phyloP scores from a whole-genome alignment of 2,329 filamentous ascomycete genomes.

The Tolypocladium inflatum region DNA sequence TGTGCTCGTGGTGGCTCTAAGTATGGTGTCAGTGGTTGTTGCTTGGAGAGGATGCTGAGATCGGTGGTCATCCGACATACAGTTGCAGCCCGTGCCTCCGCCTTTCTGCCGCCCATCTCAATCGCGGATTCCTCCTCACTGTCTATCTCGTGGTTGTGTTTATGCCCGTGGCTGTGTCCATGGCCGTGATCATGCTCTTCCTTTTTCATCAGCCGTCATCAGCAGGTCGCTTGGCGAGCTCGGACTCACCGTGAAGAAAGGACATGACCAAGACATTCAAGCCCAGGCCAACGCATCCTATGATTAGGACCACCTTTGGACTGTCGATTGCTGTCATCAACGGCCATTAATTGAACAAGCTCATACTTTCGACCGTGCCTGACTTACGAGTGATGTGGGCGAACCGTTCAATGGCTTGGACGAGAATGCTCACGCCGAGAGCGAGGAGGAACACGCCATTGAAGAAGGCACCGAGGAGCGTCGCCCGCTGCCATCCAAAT shows the following conservation, averaged over 20 bases:
- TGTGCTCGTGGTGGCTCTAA: constrained; percentile 36
- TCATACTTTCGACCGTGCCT: not conserved
- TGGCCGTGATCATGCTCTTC: constrained; percentile 25
- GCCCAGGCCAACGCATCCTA: constrained; percentile 57
- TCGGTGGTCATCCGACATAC: not conserved
- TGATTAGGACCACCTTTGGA: constrained; percentile 56
- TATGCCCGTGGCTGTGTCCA: constrained; percentile 11
- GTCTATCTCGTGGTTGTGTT: constrained; percentile 11
- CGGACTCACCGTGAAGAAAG: constrained; percentile 51
- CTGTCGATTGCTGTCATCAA: constrained; percentile 46
- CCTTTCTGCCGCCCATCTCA: constrained; percentile 2
- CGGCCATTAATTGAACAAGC: constrained; percentile 3
- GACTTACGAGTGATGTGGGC: constrained; percentile 42
- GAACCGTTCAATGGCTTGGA: constrained; percentile 67
- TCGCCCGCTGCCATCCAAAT: constrained; percentile 69
- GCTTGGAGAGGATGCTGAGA: not conserved
- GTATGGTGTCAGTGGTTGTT: not conserved
- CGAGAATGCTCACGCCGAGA: constrained; percentile 60
- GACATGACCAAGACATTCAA: constrained; percentile 58
- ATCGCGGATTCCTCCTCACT: constrained; percentile 4
- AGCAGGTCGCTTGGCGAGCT: not conserved
- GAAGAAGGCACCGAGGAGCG: constrained; percentile 70
- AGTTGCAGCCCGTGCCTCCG: not conserved
- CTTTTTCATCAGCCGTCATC: not conserved
- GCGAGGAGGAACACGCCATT: constrained; percentile 68